Evolutionary conservation across 2,329 filamentous ascomycete species (phyloP).

Genomic region (Fusarium nurragi): DNA sequence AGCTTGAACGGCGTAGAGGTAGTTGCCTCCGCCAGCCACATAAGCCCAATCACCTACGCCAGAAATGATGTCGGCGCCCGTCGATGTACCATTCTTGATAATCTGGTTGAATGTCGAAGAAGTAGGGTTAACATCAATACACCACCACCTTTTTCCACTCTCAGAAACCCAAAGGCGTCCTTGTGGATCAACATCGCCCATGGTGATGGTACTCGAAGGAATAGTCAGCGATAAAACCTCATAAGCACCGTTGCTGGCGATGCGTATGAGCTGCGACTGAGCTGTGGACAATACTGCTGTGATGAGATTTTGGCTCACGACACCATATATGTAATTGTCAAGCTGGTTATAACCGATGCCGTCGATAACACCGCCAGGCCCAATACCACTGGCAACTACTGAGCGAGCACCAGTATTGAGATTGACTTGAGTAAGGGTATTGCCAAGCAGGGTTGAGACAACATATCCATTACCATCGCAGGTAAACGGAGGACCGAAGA

Average conservation of each 20-base stretch:
- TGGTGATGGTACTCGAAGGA: neutral
- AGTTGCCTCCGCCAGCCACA: neutral
- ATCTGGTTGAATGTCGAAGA: neutral
- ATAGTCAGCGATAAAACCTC: neutral
- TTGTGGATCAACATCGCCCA: neutral
- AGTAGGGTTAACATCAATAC: neutral
- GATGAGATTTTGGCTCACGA: neutral
- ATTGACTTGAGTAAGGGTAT: neutral
- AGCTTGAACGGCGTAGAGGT: slow-evolving; percentile 16
- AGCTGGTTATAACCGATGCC: neutral
- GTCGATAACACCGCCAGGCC: neutral
- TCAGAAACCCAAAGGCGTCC: neutral
- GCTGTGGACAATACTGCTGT: neutral
- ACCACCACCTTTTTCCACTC: neutral
- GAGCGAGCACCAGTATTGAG: neutral
- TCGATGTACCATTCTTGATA: neutral
- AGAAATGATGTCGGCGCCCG: neutral
- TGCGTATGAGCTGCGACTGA: neutral
- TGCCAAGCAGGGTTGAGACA: neutral
- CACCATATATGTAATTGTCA: neutral
- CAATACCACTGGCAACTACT: neutral
- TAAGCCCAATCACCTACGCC: neutral
- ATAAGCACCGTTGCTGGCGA: neutral
- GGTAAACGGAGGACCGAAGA: neutral
- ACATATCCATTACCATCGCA: neutral